These are phyloP conservation scores for Martiniozyma asiatica DNA, from an alignment of 1,139 yeast species.

Conservation along the genomic window DNA sequence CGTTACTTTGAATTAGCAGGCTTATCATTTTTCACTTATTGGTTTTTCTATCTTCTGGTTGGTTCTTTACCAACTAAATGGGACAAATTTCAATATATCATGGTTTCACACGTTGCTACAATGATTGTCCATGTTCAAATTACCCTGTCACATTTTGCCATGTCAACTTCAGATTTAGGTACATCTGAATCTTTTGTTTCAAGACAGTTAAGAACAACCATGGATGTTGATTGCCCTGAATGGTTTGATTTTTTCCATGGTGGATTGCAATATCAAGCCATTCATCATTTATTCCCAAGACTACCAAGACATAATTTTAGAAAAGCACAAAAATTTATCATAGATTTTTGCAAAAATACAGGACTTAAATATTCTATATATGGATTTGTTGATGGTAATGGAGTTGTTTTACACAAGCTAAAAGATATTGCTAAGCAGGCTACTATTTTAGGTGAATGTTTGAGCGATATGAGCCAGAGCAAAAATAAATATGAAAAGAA, in stretches of 20 bases:
- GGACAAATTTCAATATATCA: slow-evolving; percentile 43
- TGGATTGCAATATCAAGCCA: slow-evolving; percentile 84
- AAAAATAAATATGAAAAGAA: too few species aligned
- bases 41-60: slow-evolving; percentile 49
- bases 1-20: slow-evolving; percentile 70
- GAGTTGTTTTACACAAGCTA: slow-evolving; percentile 53
- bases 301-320: slow-evolving; percentile 82
- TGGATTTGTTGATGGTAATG: slow-evolving; percentile 73
- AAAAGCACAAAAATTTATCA: slow-evolving; percentile 57
- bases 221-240: slow-evolving; percentile 91
- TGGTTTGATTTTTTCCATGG: slow-evolving; percentile 91
- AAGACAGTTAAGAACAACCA: slow-evolving; percentile 77
- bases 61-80: slow-evolving; percentile 26
- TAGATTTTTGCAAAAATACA: slow-evolving; percentile 63
- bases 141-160: slow-evolving; percentile 82
- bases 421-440: slow-evolving; percentile 77
- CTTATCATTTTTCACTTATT: slow-evolving; percentile 59
- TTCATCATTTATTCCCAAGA: slow-evolving; percentile 84
- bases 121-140: slow-evolving; percentile 91
- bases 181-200: slow-evolving; percentile 71
- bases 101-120: slow-evolving; percentile 70
- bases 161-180: slow-evolving; percentile 84
- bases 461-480: slow-evolving; percentile 22
- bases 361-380: slow-evolving; percentile 76
- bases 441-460: slow-evolving; percentile 55